Percentiles rank a stretch among this genome's conserved stretches.
Conservation (phyloP, 2,329 filamentous ascomycete species). For the Phyllosticta citribraziliensis region DNA sequence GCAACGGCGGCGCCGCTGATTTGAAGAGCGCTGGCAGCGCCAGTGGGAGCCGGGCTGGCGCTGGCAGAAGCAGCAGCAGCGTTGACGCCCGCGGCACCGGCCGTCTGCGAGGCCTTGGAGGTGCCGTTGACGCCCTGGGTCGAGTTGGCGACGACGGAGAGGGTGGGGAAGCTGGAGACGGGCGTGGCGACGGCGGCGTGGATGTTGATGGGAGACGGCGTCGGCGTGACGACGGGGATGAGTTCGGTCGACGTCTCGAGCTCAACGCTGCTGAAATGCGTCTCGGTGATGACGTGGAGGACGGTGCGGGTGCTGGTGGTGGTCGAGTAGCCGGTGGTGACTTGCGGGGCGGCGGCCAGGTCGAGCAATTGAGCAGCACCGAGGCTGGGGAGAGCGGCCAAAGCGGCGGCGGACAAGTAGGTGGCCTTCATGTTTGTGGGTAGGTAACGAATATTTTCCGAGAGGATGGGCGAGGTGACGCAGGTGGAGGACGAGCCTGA, state of each 20-base stretch:
- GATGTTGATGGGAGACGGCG: conserved; percentile 15
- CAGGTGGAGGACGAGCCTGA: background rate
- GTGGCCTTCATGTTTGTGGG: conserved; percentile 19
- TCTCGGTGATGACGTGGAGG: conserved; percentile 30
- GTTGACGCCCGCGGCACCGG: background rate
- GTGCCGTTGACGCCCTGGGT: conserved; percentile 7
- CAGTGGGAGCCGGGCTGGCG: conserved; percentile 17
- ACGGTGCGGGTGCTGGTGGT: conserved; percentile 18
- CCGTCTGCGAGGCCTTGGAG: background rate
- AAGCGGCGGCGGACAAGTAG: conserved; percentile 23
- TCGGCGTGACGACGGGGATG: conserved; percentile 23
- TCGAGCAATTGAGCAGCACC: conserved; percentile 19
- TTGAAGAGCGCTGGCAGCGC: conserved; percentile 24
- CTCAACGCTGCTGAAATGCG: conserved; percentile 20
- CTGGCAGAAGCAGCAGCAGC: background rate
- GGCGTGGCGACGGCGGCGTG: conserved; percentile 9
- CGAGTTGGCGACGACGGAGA: conserved; percentile 10
- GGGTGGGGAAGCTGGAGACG: conserved; percentile 8
- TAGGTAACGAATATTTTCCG: background rate
- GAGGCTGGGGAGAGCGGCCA: conserved; percentile 25
- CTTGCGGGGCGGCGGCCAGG: conserved; percentile 23
- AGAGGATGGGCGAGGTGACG: background rate
- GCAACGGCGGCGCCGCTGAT: conserved; percentile 22
- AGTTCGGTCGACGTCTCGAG: conserved; percentile 21
- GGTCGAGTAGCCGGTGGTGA: conserved; percentile 9